These are phyloP conservation scores for Penicillium ochrochloron DNA, from an alignment of 495 filamentous ascomycete genomes.

Conservation along the genomic window DNA sequence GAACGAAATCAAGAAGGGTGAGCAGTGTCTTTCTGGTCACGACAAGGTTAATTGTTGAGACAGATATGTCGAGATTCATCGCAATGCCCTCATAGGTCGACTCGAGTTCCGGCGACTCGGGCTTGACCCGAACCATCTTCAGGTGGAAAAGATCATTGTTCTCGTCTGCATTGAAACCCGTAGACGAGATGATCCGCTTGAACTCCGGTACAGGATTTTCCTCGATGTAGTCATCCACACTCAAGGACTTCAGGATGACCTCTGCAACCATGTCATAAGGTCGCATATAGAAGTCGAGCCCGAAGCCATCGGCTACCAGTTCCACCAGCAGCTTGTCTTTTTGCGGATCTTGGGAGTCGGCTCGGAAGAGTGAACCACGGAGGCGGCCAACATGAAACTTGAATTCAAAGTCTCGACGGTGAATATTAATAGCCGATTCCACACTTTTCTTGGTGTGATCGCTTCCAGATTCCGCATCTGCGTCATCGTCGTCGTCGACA, in stretches of 20 bases:
- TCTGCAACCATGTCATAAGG: constrained; percentile 92
- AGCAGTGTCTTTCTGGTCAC: constrained; percentile 92
- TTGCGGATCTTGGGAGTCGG: constrained; percentile 77
- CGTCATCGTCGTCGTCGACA: constrained; percentile 75
- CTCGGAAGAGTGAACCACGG: constrained; percentile 86
- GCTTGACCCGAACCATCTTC: constrained; percentile 87
- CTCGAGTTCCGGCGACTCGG: constrained; percentile 90
- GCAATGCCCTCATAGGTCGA: constrained; percentile 89
- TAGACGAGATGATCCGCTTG: constrained; percentile 92
- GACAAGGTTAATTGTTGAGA: constrained; percentile 94
- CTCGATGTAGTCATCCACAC: constrained; percentile 91
- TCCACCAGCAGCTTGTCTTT: constrained; percentile 86
- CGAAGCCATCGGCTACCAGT: constrained; percentile 87
- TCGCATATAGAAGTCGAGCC: constrained; percentile 81
- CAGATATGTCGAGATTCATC: constrained; percentile 86
- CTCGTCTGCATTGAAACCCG: constrained; percentile 70
- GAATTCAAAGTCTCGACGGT: constrained; percentile 91
- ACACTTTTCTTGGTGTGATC: constrained; percentile 65
- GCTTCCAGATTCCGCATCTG: constrained; percentile 65
- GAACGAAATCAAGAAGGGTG: constrained; percentile 92
- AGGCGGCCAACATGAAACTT: constrained; percentile 93
- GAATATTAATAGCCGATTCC: constrained; percentile 63
- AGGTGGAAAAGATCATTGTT: constrained; percentile 83
- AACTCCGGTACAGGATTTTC: constrained; percentile 89
- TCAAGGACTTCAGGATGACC: constrained; percentile 83